These are phyloP conservation scores for Botrytis tulipae DNA, from an alignment of 2,329 filamentous ascomycete genomes.

Conservation along the genomic window DNA sequence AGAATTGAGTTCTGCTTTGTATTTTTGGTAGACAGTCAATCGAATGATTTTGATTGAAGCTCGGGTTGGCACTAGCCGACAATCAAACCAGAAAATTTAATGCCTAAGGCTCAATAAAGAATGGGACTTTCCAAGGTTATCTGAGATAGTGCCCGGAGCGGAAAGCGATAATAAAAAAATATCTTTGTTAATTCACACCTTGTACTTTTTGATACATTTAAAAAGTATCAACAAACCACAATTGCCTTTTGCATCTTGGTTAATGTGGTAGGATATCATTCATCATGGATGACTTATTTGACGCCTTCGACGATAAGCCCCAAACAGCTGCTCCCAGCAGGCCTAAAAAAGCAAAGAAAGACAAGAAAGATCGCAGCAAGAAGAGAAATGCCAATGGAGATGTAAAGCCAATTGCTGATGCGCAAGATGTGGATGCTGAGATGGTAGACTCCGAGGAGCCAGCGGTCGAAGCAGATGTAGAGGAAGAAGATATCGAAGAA, in stretches of 20 bases:
- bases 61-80: slow-evolving; percentile 19
- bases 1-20: slow-evolving; percentile 25
- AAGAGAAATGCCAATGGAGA: slow-evolving; percentile 84
- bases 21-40: slow-evolving; percentile 20
- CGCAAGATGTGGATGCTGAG: slow-evolving; percentile 68
- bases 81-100: slow-evolving; percentile 3
- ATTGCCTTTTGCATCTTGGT: neutral
- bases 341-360: slow-evolving; percentile 40
- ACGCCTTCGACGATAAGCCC: slow-evolving; percentile 72
- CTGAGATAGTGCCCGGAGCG: neutral
- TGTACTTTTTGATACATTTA: slow-evolving; percentile 14
- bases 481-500: slow-evolving; percentile 37
- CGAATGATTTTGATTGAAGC: slow-evolving; percentile 28
- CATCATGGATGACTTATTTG: slow-evolving; percentile 76
- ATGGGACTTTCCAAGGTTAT: slow-evolving; percentile 11
- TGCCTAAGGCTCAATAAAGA: slow-evolving; percentile 9
- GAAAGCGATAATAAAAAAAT: slow-evolving; percentile 15
- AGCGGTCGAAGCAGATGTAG: slow-evolving; percentile 18
- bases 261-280: neutral
- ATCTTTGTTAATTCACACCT: slow-evolving; percentile 13
- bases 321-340: slow-evolving; percentile 43
- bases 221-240: slow-evolving; percentile 1
- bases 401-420: slow-evolving; percentile 57
- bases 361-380: slow-evolving; percentile 65
- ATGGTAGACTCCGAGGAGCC: slow-evolving; percentile 41